These are phyloP conservation scores for Reutealis trisperma DNA, from an alignment of 345 rosid genomes.

Conservation along the genomic window DNA sequence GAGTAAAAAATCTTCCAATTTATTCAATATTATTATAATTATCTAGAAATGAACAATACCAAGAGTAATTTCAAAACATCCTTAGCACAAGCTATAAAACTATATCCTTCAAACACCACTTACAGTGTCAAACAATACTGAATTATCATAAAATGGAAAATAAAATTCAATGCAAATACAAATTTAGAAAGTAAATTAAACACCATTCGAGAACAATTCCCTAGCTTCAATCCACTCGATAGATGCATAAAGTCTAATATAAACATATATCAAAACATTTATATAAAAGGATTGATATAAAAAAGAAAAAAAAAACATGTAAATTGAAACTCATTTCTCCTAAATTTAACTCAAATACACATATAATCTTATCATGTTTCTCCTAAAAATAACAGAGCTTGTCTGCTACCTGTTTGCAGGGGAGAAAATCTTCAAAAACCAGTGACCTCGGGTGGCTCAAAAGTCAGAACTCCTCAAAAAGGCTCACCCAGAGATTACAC, in stretches of 20 bases:
- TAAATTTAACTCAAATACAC: background rate
- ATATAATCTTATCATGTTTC: background rate
- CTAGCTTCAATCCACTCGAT: background rate
- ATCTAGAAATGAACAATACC: background rate
- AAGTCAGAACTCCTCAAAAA: background rate
- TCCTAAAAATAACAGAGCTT: background rate
- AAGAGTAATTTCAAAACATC: no score
- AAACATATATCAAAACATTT: no score
- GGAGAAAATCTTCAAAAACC: constrained; percentile 2
- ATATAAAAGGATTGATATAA: no score
- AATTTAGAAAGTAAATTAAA: no score
- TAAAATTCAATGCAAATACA: background rate
- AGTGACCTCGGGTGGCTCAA: background rate
- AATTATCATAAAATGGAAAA: background rate
- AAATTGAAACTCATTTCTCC: background rate
- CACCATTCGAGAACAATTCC: background rate
- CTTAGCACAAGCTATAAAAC: background rate
- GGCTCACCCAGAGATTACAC: background rate
- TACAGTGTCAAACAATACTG: background rate
- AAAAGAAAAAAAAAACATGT: background rate
- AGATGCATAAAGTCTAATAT: no score
- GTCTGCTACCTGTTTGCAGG: background rate
- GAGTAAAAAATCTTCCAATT: no score
- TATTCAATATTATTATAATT: no score
- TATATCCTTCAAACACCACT: background rate